A percentile compares a stretch with the other conserved stretches of the same genome.
phyloP scores from a whole-genome alignment of 495 filamentous ascomycete species.

The Hypoxylon lienhwacheense region DNA sequence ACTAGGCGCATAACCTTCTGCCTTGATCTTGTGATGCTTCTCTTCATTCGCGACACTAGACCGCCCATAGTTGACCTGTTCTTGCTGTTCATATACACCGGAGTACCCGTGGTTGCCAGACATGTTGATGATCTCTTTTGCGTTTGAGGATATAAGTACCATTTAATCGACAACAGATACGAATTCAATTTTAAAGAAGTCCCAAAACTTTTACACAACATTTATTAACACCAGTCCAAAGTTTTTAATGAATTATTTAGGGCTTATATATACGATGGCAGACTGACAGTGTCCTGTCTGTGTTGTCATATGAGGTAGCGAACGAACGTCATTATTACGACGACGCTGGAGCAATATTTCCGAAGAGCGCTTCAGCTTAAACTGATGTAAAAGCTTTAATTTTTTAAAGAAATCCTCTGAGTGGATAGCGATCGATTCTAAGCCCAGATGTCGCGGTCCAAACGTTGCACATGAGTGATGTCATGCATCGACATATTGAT shows the following conservation, averaged over 20 bases:
- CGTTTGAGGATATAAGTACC: no score
- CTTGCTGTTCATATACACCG: constrained; percentile 21
- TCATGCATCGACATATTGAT: constrained; percentile 26
- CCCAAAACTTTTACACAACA: no score
- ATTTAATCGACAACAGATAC: no score
- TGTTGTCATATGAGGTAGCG: neutral
- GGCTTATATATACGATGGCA: neutral
- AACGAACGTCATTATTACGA: constrained; percentile 23
- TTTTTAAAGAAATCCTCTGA: neutral
- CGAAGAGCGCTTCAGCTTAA: neutral
- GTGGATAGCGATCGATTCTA: constrained; percentile 1
- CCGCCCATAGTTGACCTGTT: constrained; percentile 30
- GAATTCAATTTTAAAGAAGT: no score
- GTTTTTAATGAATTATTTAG: no score
- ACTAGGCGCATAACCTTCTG: constrained; percentile 31
- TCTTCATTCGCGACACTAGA: constrained; percentile 22
- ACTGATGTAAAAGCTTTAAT: constrained; percentile 7
- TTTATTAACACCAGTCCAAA: no score
- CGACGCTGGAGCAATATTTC: constrained; percentile 4
- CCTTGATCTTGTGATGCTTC: constrained; percentile 28
- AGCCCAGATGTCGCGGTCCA: constrained; percentile 3
- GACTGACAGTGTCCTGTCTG: neutral
- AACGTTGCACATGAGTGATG: constrained; percentile 23
- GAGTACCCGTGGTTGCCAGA: constrained; percentile 17
- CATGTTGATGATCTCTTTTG: constrained; percentile 9